phyloP scores from a whole-genome alignment of 2,329 filamentous ascomycete species.

The Thelonectria blattea region DNA sequence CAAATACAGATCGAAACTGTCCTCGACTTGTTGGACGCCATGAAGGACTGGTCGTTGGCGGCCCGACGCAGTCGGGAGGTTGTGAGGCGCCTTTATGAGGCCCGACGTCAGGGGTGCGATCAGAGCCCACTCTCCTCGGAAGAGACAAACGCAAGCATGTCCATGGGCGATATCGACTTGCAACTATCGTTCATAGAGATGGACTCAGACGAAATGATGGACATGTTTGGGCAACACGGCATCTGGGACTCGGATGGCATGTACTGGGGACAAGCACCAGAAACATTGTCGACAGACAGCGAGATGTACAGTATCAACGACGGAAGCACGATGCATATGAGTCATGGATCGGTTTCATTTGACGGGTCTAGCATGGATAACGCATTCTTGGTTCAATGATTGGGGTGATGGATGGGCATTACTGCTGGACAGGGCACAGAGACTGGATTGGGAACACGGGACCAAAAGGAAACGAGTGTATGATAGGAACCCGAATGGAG shows the following conservation, averaged over 20 bases:
- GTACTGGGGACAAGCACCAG: constrained; percentile 18
- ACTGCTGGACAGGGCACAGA: not conserved
- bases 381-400: constrained; percentile 16
- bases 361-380: constrained; percentile 14
- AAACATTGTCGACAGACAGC: constrained; percentile 10
- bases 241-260: constrained; percentile 61
- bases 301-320: constrained; percentile 20
- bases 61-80: constrained; percentile 68
- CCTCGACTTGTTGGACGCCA: constrained; percentile 65
- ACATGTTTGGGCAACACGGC: constrained; percentile 59
- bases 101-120: constrained; percentile 39
- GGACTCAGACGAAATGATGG: constrained; percentile 59
- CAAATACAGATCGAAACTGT: constrained; percentile 64
- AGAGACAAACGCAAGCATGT: constrained; percentile 53
- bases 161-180: constrained; percentile 52
- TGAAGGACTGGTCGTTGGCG: constrained; percentile 70
- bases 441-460: not conserved
- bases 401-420: not conserved
- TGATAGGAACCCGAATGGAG: not conserved
- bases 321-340: constrained; percentile 16
- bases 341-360: constrained; percentile 15
- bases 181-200: constrained; percentile 60
- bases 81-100: constrained; percentile 68
- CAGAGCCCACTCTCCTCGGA: constrained; percentile 54
- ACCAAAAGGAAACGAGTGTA: not conserved